These are phyloP conservation scores for Cryphonectria japonica DNA, from an alignment of 2,329 filamentous ascomycete genomes.

Conservation along the genomic window DNA sequence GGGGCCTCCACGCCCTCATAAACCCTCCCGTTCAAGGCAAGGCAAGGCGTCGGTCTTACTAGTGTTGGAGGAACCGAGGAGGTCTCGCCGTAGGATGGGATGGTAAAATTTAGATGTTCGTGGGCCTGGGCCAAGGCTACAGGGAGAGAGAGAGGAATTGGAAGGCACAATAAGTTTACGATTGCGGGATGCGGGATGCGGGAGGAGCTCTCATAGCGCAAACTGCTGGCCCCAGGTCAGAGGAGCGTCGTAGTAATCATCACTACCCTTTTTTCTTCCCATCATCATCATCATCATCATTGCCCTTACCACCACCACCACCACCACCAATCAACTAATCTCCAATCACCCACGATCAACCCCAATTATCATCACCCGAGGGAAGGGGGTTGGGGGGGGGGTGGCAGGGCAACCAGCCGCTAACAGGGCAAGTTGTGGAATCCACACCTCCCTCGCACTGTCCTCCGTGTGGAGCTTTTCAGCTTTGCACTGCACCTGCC, in stretches of 20 bases:
- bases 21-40: not conserved
- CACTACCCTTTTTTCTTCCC: not conserved
- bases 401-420: not conserved
- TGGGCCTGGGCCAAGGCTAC: not conserved
- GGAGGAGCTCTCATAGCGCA: not conserved
- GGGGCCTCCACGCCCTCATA: conserved; percentile 2
- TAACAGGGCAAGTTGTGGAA: not conserved
- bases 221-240: not conserved
- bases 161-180: not conserved
- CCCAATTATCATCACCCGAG: not conserved
- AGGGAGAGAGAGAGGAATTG: not conserved
- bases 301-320: not conserved
- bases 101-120: not conserved
- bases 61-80: not conserved
- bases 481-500: conserved; percentile 6
- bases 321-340: not conserved
- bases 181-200: not conserved
- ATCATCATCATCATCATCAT: not conserved
- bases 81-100: not conserved
- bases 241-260: not conserved
- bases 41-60: conserved; percentile 8
- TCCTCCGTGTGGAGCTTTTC: not conserved
- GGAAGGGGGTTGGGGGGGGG: not conserved
- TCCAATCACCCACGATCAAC: not conserved
- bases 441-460: conserved; percentile 7